Evolutionary conservation across 2,329 filamentous ascomycete genomes (phyloP), one percentile per base, ranked within the genome.

Genomic region (Trichoderma polysporum): DNA sequence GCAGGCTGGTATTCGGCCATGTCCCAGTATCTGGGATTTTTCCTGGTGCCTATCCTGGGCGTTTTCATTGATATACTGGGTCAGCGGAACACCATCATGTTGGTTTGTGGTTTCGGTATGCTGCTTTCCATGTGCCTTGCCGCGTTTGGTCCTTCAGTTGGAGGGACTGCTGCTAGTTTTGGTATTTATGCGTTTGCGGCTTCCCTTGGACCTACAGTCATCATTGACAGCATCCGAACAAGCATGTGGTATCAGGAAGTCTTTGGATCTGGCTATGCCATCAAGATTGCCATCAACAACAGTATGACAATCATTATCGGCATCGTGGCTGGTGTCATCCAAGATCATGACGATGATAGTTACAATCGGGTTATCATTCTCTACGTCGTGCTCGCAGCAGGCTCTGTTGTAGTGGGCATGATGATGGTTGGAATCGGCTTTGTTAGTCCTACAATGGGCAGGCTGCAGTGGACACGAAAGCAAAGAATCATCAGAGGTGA

Each of bases 271-370:
- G 87, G 84, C 0, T 89, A 88, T 68, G 81, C 85, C 1, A 74
- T 88, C 66, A 89, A 89, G 67, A 83, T 89, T 39, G 84, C 84
- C 25, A 85, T 88, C 72, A 88, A 89, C 72, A 89, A 89, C 73
- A 83, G 82, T 33, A 88, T 88, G 84, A 87, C 80, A 67, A 87
- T 89, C 67, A 85, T 89, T 61, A 78, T 89, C 1, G 79, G 85
- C 0, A 82, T 89, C 50, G 77, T 88, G 22, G 83, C 85, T 0
- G 86, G 86, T 1, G 83, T 83, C 0, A 81, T 89, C 0, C 87
- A 89, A 69, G 87, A 89, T 65, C 78, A 78, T 3, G 85, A 88
- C 60, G 72, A 85, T 61, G 80, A 88, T 68, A 84, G 81, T 0
- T 89, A 89, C 69, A 76, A 83, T 56, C 80, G 81, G 1, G 86